These are phyloP conservation scores for Xylariaceae sp. DNA, from an alignment of 2,329 filamentous ascomycete species.

Conservation along the genomic window DNA sequence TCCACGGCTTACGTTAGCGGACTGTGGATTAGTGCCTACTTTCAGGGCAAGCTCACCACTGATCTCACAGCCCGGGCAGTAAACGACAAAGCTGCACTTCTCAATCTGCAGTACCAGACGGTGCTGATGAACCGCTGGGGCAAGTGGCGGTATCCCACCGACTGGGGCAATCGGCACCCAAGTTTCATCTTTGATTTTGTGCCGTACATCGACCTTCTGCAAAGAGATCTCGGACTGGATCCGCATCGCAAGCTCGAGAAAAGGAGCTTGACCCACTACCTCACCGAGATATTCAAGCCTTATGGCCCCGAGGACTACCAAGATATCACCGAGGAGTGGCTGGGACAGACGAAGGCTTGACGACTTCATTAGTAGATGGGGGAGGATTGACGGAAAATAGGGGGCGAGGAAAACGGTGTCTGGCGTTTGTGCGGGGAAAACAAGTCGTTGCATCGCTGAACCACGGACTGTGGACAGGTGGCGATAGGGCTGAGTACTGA, in stretches of 20 bases:
- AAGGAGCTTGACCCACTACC: constrained; percentile 33
- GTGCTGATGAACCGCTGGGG: constrained; percentile 63
- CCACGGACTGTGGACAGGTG: too few species aligned
- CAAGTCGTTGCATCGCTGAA: too few species aligned
- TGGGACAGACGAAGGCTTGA: constrained; percentile 10
- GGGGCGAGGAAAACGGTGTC: neutral
- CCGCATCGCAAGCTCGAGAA: constrained; percentile 43
- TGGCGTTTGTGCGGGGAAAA: neutral
- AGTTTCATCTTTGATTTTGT: constrained; percentile 73
- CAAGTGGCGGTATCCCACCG: constrained; percentile 61
- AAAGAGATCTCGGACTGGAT: constrained; percentile 59
- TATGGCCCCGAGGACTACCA: constrained; percentile 57
- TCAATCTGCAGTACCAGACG: constrained; percentile 35
- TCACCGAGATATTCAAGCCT: constrained; percentile 48
- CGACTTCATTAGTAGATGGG: neutral
- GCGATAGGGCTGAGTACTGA: too few species aligned
- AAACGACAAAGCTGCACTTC: constrained; percentile 5
- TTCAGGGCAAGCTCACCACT: constrained; percentile 36
- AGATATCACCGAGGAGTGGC: constrained; percentile 49
- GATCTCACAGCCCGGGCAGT: constrained; percentile 8
- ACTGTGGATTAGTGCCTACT: constrained; percentile 53
- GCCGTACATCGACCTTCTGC: constrained; percentile 65
- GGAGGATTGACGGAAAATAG: neutral
- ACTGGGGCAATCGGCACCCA: constrained; percentile 56
- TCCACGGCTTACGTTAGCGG: constrained; percentile 43